Conservation (phyloP, 2,329 filamentous ascomycete genomes). For the Aspergillus tamarii region DNA sequence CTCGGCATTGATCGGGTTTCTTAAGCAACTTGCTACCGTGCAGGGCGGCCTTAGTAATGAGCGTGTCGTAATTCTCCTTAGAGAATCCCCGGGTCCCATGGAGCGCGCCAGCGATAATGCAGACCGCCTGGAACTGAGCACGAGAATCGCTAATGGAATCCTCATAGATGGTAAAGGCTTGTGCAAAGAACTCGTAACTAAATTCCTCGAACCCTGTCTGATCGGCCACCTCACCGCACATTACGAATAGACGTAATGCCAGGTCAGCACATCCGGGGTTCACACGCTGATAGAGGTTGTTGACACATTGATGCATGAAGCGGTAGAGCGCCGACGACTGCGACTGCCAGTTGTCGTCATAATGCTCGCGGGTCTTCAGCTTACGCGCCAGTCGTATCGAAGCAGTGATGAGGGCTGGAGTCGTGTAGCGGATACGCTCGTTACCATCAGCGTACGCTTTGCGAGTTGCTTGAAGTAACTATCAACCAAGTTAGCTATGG, state of each 20-base stretch:
- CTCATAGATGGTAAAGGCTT: conserved; percentile 97
- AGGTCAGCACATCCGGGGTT: conserved; percentile 83
- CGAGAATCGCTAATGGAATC: conserved; percentile 94
- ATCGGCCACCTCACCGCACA: conserved; percentile 90
- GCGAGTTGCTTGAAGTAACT: conserved; percentile 81
- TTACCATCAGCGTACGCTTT: conserved; percentile 90
- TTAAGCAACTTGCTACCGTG: conserved; percentile 96
- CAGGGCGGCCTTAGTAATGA: conserved; percentile 96
- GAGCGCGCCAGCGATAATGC: conserved; percentile 85
- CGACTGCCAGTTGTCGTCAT: conserved; percentile 72
- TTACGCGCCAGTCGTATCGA: conserved; percentile 86
- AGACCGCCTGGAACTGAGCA: conserved; percentile 97
- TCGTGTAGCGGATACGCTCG: conserved; percentile 94
- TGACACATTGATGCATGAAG: conserved; percentile 88
- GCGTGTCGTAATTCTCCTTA: conserved; percentile 96
- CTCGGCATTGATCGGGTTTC: conserved; percentile 96
- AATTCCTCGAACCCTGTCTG: conserved; percentile 92
- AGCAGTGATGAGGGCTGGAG: conserved; percentile 85
- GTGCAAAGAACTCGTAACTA: conserved; percentile 96
- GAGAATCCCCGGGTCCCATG: conserved; percentile 89
- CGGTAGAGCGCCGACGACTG: conserved; percentile 86
- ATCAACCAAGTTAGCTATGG: conserved; percentile 24
- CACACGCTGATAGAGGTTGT: conserved; percentile 83
- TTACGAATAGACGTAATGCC: conserved; percentile 83
- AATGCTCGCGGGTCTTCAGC: conserved; percentile 90